Evolutionary conservation across 768 basidiomycete genomes (phyloP), one percentile per base, ranked within the genome.

Genomic region (Phaffia tasmanica): DNA sequence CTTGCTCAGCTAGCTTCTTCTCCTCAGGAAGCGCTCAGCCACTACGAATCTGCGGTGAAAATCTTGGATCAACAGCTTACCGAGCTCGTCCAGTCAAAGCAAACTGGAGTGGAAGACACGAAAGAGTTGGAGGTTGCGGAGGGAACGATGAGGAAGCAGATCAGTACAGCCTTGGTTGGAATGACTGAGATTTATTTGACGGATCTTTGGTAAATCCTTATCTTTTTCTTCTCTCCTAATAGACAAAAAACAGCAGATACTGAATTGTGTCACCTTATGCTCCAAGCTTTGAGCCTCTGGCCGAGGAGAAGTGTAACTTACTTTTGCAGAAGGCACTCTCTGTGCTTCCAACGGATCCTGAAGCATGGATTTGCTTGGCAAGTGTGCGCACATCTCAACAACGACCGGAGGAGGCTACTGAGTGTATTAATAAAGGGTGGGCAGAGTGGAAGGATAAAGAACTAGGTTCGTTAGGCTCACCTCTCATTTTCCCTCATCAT

Each of bases 181-280:
- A 69, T 69, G 67, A 69, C 67, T 15, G 67, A 69, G 67, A 62
- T 69, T 29, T 69, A 69, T 32, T 49, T 69, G n/a, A 69, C 67
- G 19, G 67, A 69, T 57, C 58, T 69, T 11, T 69, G 67, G 67
- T 69, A 51, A 50, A 62, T 69, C 25, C 27, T n/a, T 47, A 18
- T 21, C 23, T 6, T 1, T 48, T 47, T 50, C 5, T n/a, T 3
- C 46, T 11, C 11, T 42, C 35, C 6, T 42, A 11, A 42, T 42
- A 5, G 4, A 42, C 6, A 42, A 42, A 11, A 11, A 42, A 9
- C 15, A 15, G 15, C 4, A 5, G 53, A 9, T 54, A 15, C 53
- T 54, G 53, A 54, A 23, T 15, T 16, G 4, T 16, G 9, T 54
- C 53, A 16, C 53, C 29, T 54, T 4, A 9, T 30, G 5, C 53